Conservation (phyloP, 1,139 yeast genomes). For the Sugiyamaella japonica region DNA sequence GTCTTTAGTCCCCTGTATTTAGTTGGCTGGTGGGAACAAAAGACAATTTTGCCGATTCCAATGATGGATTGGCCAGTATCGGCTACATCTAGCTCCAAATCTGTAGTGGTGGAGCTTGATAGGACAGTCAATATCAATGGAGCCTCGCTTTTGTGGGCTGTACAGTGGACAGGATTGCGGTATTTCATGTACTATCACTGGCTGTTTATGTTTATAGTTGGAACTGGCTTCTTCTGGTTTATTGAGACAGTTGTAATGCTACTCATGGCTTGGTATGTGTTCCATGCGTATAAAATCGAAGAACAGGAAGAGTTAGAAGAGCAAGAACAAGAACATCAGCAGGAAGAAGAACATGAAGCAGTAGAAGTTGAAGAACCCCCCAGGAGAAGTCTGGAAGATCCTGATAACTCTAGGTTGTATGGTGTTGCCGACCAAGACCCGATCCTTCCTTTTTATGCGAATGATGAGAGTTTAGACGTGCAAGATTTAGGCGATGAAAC, state of each 20-base stretch:
- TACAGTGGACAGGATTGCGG: conserved; percentile 57
- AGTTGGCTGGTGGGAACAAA: conserved; percentile 28
- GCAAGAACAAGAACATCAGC: neutral
- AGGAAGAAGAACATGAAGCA: neutral
- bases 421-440: neutral
- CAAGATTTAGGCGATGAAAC: neutral
- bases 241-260: conserved; percentile 37
- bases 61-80: conserved; percentile 21
- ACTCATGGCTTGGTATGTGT: conserved; percentile 26
- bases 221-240: conserved; percentile 53
- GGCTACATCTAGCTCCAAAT: conserved; percentile 14
- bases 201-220: conserved; percentile 49
- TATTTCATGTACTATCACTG: conserved; percentile 56
- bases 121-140: conserved; percentile 33
- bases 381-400: neutral
- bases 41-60: conserved; percentile 14
- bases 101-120: conserved; percentile 34
- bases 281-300: conserved; percentile 8
- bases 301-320: conserved; percentile 4
- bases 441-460: neutral
- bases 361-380: neutral
- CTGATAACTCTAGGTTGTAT: neutral
- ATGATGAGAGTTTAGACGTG: neutral
- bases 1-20: conserved; percentile 37
- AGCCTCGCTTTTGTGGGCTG: conserved; percentile 39